A percentile compares a stretch with the other conserved stretches of the same genome.
phyloP scores from a whole-genome alignment of 257 asterid genomes.

The Ocimum tenuiflorum region DNA sequence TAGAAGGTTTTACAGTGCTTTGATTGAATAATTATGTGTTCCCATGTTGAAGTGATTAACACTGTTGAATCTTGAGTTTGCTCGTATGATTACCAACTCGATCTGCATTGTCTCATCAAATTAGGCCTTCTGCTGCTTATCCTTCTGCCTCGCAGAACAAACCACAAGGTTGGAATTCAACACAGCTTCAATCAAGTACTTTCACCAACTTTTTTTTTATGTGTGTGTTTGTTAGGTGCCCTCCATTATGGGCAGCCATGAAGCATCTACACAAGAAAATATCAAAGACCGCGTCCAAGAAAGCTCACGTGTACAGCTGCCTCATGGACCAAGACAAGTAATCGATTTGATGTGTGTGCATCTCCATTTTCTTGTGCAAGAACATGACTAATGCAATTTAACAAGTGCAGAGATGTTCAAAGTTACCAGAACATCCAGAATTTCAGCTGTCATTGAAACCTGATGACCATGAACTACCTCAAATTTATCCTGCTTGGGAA shows the following conservation, averaged over 20 bases:
- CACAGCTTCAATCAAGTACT: no score
- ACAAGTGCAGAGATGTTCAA: constrained; percentile 46
- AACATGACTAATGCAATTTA: no score
- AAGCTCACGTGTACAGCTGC: constrained; percentile 63
- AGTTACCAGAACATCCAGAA: constrained; percentile 67
- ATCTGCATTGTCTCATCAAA: no score
- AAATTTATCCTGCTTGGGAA: constrained; percentile 54
- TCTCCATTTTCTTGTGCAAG: no score
- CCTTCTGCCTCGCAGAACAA: no score
- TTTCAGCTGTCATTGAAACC: constrained; percentile 72
- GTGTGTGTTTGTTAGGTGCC: constrained; percentile 42
- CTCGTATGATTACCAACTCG: no score
- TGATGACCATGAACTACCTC: constrained; percentile 63
- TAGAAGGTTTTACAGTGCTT: not conserved
- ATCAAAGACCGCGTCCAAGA: constrained; percentile 71
- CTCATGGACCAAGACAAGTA: constrained; percentile 68
- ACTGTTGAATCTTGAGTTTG: no score
- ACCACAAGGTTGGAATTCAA: no score
- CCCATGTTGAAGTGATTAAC: no score
- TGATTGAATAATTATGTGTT: not conserved
- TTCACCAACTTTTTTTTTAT: no score
- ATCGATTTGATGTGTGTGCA: no score
- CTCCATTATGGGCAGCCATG: constrained; percentile 79
- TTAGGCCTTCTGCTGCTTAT: no score
- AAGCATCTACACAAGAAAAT: constrained; percentile 67